phyloP scores from a whole-genome alignment of 1,284 basidiomycete species.

The Leccinum solheimii region DNA sequence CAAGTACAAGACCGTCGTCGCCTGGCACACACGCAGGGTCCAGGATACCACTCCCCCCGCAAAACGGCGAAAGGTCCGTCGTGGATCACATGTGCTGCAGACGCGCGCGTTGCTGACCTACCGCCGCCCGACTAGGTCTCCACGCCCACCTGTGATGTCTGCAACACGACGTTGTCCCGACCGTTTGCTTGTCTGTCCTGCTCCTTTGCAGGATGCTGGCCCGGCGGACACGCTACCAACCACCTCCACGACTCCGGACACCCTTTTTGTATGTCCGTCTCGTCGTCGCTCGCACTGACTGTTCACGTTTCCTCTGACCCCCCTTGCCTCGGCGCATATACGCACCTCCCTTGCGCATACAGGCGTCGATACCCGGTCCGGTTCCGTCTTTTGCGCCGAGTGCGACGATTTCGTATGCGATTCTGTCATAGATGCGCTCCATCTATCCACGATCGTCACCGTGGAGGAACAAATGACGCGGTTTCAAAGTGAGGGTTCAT shows the following conservation, averaged over 20 bases:
- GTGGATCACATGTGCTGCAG: not conserved
- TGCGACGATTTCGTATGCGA: conserved; percentile 64
- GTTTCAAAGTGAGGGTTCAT: conserved; percentile 42
- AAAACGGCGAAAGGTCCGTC: conserved; percentile 47
- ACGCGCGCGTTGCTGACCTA: not conserved
- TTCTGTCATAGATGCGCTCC: conserved; percentile 41
- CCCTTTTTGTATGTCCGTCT: conserved; percentile 61
- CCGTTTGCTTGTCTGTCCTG: conserved; percentile 84
- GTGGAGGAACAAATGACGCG: conserved; percentile 54
- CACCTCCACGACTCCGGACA: conserved; percentile 63
- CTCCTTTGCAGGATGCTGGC: conserved; percentile 73
- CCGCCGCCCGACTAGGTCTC: conserved; percentile 31
- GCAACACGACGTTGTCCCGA: conserved; percentile 57
- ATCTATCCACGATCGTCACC: conserved; percentile 40
- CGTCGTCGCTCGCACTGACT: not conserved
- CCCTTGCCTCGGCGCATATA: not conserved
- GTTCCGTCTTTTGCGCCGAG: conserved; percentile 55
- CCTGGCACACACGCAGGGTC: conserved; percentile 40
- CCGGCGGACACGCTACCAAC: conserved; percentile 49
- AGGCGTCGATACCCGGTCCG: conserved; percentile 62
- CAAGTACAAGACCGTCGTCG: conserved; percentile 41
- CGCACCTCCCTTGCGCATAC: conserved; percentile 7
- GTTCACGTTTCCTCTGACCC: not conserved
- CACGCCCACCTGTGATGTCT: conserved; percentile 65
- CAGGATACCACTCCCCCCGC: conserved; percentile 37